These are phyloP conservation scores for Leccinum pallidistipes DNA, from an alignment of 1,284 basidiomycete species.

Conservation along the genomic window DNA sequence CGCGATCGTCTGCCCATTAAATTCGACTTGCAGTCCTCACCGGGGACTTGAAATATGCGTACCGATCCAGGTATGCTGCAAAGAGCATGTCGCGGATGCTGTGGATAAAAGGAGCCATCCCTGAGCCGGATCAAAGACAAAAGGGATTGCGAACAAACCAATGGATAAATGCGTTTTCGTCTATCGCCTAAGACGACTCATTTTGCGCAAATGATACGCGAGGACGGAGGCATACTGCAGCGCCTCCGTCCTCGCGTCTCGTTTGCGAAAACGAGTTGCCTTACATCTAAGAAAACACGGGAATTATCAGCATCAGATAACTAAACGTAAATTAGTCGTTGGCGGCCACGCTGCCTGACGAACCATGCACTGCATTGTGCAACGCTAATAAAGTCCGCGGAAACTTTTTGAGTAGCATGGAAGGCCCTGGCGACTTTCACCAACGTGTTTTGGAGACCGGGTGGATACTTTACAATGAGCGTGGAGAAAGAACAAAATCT, in stretches of 20 bases:
- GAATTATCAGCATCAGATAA: slow-evolving; percentile 9
- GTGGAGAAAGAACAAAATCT: background rate
- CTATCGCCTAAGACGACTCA: slow-evolving; percentile 5
- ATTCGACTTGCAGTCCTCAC: slow-evolving; percentile 1
- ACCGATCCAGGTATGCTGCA: slow-evolving; percentile 14
- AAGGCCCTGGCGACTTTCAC: background rate
- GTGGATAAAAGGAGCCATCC: slow-evolving; percentile 19
- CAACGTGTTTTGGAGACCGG: slow-evolving; percentile 3
- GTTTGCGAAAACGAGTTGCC: background rate
- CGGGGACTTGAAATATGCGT: slow-evolving; percentile 6
- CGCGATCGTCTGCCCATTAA: slow-evolving; percentile 19
- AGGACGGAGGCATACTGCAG: slow-evolving; percentile 7
- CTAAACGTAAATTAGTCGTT: slow-evolving; percentile 29
- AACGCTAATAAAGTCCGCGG: background rate
- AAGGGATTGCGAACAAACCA: slow-evolving; percentile 8
- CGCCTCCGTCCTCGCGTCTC: slow-evolving; percentile 1
- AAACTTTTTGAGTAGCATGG: background rate
- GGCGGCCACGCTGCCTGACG: slow-evolving; percentile 24
- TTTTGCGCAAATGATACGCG: slow-evolving; percentile 20
- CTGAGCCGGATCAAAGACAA: slow-evolving; percentile 30
- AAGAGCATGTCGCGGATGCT: slow-evolving; percentile 10
- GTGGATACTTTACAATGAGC: background rate
- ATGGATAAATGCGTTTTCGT: slow-evolving; percentile 11
- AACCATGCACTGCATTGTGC: background rate
- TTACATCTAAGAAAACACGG: slow-evolving; percentile 20